Base-by-base conservation (phyloP, 2,329 filamentous ascomycete species). In the Arthrobotrys pseudoclavata region DNA sequence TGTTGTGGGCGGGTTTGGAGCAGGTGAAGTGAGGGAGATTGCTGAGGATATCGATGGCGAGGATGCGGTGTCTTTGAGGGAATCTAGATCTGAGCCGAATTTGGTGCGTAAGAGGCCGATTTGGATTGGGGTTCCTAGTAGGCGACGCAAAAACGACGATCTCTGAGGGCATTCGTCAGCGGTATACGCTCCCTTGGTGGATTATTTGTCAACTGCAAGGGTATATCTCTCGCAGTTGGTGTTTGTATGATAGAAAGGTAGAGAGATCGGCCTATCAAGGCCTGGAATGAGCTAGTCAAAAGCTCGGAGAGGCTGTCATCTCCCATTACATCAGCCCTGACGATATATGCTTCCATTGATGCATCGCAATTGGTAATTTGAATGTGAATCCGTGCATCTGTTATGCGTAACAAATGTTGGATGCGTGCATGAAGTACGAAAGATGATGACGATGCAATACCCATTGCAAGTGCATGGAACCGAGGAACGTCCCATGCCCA, bases 111-210 rank as follows among this genome's bases (percentile, higher is more conserved):
- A 72, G 50, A 26, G 42, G 60, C 29, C 37, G 26, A 24, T 66
- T 18, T 66, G 69, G 69, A 66, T 72, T 31, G 69, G 60, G n/a
- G 69, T 72, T 24, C 68, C 68, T 15, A 72, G 60, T 20, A 57
- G 69, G 29, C 42, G 50, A 29, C 60, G 60, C 37, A 72, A 60
- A 37, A 40, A 60, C 15, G 55, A 60, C 15, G 55, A 60, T 26
- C 13, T 26, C 12, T 60, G 34, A 60, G 42, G 7, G 24, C 26
- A n/a, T 53, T 31, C 29, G 10, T n/a, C 29, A 37, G 1, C 10
- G 5, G 34, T 12, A 37, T 13, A 40, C 13, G 13, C 12, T 40
- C 37, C 10, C 13, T 42, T 34, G 13, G 20, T 40, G 31, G 31
- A 3, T 60, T 60, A 3, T 26, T 42, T 26, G 20, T 60, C 34